Evolutionary conservation across 371 early-diverging fungal genomes (phyloP).

Genomic region (Mucor saturninus): DNA sequence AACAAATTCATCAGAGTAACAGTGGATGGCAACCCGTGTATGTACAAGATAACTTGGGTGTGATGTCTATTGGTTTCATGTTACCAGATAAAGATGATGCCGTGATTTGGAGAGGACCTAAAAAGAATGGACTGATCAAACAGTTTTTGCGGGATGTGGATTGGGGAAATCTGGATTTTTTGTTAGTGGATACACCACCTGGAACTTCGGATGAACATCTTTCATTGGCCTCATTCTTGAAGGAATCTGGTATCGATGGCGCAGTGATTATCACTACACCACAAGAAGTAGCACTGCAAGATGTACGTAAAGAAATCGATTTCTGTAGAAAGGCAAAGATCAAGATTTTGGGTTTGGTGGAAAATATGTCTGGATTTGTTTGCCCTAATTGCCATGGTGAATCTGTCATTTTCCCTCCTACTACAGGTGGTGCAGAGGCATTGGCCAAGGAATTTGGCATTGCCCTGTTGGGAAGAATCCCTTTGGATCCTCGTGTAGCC

Average conservation of each 20-base stretch:
- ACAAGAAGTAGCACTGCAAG: slow-evolving; percentile 95
- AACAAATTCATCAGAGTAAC: slow-evolving; percentile 83
- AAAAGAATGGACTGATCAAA: slow-evolving; percentile 95
- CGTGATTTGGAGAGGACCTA: slow-evolving; percentile 99
- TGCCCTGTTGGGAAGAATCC: slow-evolving; percentile 84
- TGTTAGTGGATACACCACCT: slow-evolving; percentile 99
- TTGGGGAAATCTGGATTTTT: slow-evolving; percentile 91
- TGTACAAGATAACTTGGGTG: slow-evolving; percentile 86
- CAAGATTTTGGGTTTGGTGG: slow-evolving; percentile 94
- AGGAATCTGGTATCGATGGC: slow-evolving; percentile 82
- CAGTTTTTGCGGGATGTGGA: slow-evolving; percentile 97
- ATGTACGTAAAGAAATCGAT: slow-evolving; percentile 95
- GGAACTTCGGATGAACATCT: slow-evolving; percentile 99
- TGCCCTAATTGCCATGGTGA: slow-evolving; percentile 92
- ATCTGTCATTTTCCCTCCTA: slow-evolving; percentile 88
- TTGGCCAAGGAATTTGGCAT: slow-evolving; percentile 81
- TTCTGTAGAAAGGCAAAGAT: slow-evolving; percentile 94
- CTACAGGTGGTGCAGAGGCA: slow-evolving; percentile 88
- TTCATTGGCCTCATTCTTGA: slow-evolving; percentile 80
- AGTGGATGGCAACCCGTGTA: slow-evolving; percentile 93
- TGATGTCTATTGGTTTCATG: slow-evolving; percentile 98
- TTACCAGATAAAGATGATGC: slow-evolving; percentile 89
- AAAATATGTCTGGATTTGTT: slow-evolving; percentile 98
- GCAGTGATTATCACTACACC: slow-evolving; percentile 98
- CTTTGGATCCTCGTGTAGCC: slow-evolving; percentile 91